Evolutionary conservation across 129 eudicot genomes (phyloP).

Genomic region (Saposhnikovia divaricata): DNA sequence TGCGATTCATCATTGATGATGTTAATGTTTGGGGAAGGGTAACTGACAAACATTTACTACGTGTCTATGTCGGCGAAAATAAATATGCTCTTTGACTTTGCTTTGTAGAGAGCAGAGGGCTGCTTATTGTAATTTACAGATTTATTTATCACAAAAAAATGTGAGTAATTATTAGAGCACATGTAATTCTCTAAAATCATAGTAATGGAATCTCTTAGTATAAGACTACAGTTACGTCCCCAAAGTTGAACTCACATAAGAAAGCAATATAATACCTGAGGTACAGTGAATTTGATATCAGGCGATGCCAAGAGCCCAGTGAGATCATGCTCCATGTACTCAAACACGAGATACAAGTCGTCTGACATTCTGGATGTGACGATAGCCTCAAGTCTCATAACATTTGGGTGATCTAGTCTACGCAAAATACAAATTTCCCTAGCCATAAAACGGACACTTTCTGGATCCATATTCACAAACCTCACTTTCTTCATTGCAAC

Average conservation of each 20-base stretch:
- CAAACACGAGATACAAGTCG: slow-evolving; percentile 79
- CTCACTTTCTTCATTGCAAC: slow-evolving; percentile 92
- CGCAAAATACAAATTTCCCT: slow-evolving; percentile 80
- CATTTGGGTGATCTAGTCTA: slow-evolving; percentile 81
- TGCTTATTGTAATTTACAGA: not conserved
- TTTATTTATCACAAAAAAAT: not conserved
- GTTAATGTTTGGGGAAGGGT: not conserved
- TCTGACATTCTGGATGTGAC: slow-evolving; percentile 79
- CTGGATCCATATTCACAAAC: slow-evolving; percentile 85
- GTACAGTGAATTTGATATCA: slow-evolving; percentile 58
- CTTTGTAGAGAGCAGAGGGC: not conserved
- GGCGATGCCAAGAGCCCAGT: slow-evolving; percentile 67
- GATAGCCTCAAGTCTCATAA: slow-evolving; percentile 80
- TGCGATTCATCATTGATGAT: not conserved
- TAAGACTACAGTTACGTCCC: not conserved
- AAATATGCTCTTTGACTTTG: not conserved
- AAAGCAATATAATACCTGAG: slow-evolving; percentile 49
- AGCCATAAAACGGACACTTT: slow-evolving; percentile 98
- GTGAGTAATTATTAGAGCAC: not conserved
- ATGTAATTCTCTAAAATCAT: not conserved
- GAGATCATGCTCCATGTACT: slow-evolving; percentile 98
- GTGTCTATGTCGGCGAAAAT: not conserved
- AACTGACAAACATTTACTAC: not conserved
- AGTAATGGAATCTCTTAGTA: not conserved
- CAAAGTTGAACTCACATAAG: not conserved